phyloP scores from a whole-genome alignment of 1,139 yeast genomes.

The Pichia sp. region DNA sequence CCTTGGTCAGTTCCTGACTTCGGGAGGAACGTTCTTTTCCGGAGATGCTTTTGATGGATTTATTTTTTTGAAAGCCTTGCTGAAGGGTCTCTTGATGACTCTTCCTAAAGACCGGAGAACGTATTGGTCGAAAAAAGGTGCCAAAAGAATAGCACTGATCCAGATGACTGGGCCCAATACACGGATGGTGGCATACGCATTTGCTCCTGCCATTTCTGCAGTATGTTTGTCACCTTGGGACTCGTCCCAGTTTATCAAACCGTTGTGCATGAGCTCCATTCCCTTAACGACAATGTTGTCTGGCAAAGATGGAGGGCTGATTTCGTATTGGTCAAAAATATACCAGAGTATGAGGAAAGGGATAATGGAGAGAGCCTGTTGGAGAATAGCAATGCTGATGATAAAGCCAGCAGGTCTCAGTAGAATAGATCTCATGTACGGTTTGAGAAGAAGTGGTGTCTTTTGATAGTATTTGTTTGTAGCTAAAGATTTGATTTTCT shows the following conservation, averaged over 20 bases:
- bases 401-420: slow-evolving; percentile 32
- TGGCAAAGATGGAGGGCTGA: slow-evolving; percentile 56
- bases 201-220: slow-evolving; percentile 72
- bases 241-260: slow-evolving; percentile 31
- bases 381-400: slow-evolving; percentile 63
- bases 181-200: slow-evolving; percentile 79
- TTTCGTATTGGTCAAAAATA: slow-evolving; percentile 53
- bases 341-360: slow-evolving; percentile 82
- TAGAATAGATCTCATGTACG: slow-evolving; percentile 30
- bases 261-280: slow-evolving; percentile 51
- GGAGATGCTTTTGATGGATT: background rate
- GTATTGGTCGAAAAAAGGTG: slow-evolving; percentile 63
- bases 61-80: slow-evolving; percentile 3
- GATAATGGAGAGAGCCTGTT: slow-evolving; percentile 77
- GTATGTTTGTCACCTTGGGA: slow-evolving; percentile 48
- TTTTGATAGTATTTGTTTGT: slow-evolving; percentile 30
- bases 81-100: slow-evolving; percentile 30
- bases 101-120: slow-evolving; percentile 51
- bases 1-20: slow-evolving; percentile 7
- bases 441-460: slow-evolving; percentile 30
- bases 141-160: slow-evolving; percentile 49
- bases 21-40: slow-evolving; percentile 7
- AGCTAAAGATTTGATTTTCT: slow-evolving; percentile 22
- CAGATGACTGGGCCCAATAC: slow-evolving; percentile 27
- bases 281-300: slow-evolving; percentile 64